phyloP scores from a whole-genome alignment of 148 eudicot genomes.

The Polygonum maritimum region DNA sequence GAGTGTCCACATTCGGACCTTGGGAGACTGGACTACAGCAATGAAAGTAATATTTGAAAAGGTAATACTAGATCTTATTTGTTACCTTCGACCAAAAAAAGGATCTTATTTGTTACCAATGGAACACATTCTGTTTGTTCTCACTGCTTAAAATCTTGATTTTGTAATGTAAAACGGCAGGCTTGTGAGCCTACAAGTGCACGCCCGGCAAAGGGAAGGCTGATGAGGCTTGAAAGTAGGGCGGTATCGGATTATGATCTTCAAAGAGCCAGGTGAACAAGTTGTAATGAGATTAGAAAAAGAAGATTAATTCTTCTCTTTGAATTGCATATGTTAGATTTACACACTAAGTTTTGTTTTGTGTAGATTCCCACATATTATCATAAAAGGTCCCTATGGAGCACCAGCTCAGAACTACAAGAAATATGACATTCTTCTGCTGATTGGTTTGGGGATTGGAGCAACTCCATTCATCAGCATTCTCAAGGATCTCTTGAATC shows the following conservation, averaged over 20 bases:
- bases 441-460: conserved; percentile 91
- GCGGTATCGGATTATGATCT: conserved; percentile 25
- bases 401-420: conserved; percentile 94
- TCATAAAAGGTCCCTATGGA: conserved; percentile 91
- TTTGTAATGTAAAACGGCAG: conserved; percentile 20
- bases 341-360: background rate
- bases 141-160: background rate
- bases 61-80: conserved; percentile 24
- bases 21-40: conserved; percentile 96
- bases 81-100: no score
- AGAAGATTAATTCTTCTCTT: background rate
- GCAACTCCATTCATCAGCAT: conserved; percentile 97
- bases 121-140: background rate
- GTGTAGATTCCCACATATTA: conserved; percentile 60
- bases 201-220: conserved; percentile 40
- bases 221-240: conserved; percentile 67
- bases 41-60: conserved; percentile 52
- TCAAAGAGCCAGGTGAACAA: conserved; percentile 34
- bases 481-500: conserved; percentile 73
- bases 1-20: conserved; percentile 74
- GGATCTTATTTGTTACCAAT: background rate
- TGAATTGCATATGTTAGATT: background rate
- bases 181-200: conserved; percentile 42
- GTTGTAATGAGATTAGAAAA: background rate
- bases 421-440: conserved; percentile 72